These are phyloP conservation scores for Suillus brevipes DNA, from an alignment of 768 basidiomycete species.

Conservation along the genomic window DNA sequence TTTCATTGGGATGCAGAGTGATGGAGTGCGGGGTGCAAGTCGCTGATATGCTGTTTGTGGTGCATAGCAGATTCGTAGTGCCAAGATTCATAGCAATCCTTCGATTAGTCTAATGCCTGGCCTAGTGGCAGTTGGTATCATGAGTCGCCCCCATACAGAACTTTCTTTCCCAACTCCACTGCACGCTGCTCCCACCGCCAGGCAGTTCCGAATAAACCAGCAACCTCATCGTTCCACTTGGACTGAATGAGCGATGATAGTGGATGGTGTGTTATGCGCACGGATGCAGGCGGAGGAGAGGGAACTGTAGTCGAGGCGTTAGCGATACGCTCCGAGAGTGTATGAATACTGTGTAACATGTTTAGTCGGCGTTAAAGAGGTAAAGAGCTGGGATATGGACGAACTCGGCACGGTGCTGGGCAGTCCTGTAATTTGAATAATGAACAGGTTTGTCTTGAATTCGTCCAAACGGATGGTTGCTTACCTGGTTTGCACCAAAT, in stretches of 20 bases:
- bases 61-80: neutral
- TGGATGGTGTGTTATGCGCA: conserved; percentile 48
- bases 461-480: conserved; percentile 15
- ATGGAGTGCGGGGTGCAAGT: neutral
- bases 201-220: conserved; percentile 42
- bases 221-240: conserved; percentile 61
- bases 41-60: neutral
- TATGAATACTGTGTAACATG: conserved; percentile 42
- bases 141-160: conserved; percentile 42
- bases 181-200: conserved; percentile 47
- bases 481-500: conserved; percentile 58
- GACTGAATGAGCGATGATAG: conserved; percentile 50
- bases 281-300: conserved; percentile 56
- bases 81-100: neutral
- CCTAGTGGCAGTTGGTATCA: neutral
- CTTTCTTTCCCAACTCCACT: conserved; percentile 45
- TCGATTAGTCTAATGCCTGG: neutral
- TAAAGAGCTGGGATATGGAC: conserved; percentile 23
- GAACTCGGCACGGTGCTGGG: conserved; percentile 56
- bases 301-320: conserved; percentile 47
- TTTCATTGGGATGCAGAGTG: neutral
- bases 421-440: conserved; percentile 41
- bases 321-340: conserved; percentile 49
- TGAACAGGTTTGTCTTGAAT: neutral
- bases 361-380: neutral